Evolutionary conservation across 495 filamentous ascomycete genomes (phyloP).

Genomic region (Viridothelium virens): DNA sequence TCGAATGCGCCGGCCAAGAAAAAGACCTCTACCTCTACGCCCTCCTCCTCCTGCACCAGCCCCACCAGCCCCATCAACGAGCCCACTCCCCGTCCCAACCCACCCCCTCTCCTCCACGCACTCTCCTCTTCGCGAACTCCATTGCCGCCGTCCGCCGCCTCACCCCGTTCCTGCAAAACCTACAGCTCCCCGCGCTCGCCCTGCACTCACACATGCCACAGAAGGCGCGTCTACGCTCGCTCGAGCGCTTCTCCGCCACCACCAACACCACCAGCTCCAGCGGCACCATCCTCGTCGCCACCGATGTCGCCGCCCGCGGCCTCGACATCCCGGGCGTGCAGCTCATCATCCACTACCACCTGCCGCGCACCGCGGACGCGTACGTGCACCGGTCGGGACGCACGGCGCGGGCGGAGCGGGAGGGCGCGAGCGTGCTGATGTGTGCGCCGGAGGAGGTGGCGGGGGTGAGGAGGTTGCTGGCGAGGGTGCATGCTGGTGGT

Average conservation of each 20-base stretch:
- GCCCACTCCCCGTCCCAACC: neutral
- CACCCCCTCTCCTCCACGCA: no score
- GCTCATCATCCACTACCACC: conserved; percentile 87
- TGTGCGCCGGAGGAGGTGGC: conserved; percentile 87
- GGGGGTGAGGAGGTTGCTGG: conserved; percentile 72
- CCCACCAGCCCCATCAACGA: conserved; percentile 50
- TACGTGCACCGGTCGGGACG: conserved; percentile 96
- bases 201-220: conserved; percentile 93
- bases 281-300: conserved; percentile 75
- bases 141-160: conserved; percentile 87
- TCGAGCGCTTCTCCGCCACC: conserved; percentile 71
- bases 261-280: neutral
- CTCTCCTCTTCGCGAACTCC: conserved; percentile 89
- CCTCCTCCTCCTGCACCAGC: conserved; percentile 63
- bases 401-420: conserved; percentile 73
- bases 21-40: conserved; percentile 95
- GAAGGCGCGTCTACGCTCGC: conserved; percentile 86
- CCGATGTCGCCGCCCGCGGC: conserved; percentile 93
- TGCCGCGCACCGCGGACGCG: conserved; percentile 80
- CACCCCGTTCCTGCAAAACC: conserved; percentile 72
- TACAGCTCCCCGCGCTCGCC: conserved; percentile 66
- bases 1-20: conserved; percentile 86
- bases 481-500: conserved; percentile 65
- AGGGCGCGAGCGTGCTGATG: conserved; percentile 74
- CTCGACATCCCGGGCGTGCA: conserved; percentile 87